Evolutionary conservation across 352 stramenopile genomes (phyloP), one percentile per base, ranked within the genome.

Genomic region (Globisporangium sylvaticum): DNA sequence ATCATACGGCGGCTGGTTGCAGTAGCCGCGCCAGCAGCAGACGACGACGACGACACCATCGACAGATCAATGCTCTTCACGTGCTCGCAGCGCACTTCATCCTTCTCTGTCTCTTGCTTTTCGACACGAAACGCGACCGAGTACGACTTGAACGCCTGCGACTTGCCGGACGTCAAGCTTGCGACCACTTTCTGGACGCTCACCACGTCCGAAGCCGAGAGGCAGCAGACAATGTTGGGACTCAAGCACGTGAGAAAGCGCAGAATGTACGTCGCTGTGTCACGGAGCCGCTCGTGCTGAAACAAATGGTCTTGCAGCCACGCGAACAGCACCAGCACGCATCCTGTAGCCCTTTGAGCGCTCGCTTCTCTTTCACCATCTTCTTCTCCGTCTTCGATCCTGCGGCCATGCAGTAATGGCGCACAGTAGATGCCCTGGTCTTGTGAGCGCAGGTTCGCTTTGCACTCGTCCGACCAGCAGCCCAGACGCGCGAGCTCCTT

Each of bases 191-290:
- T 31, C n/a, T 57, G 34, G 6, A 70, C 48, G 2, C n/a, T 34
- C n/a, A 25, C 42, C 10, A 66, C 18, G 58, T 70, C 65, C 22
- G 37, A 37, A 1, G 34, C 50, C 12, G 65, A 70, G 22, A 70
- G 58, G 31, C 65, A 70, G 42, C 65, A 70, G 25, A 70, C 65
- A 50, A 66, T 25, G 37, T 60, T 62, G 10, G 58, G 42, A 6
- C 65, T 70, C 34, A 70, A 37, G 10, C 46, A 65, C 22, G 65
- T 71, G 68, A 67, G 58, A 46, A 90, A 88, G 9, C 86, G 86
- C 20, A 94, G 62, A 42, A 91, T 74, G 22, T 91, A 92, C 48
- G 86, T 89, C 20, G 83, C 80, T 24, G 80, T 89, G 48, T 87
- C 81, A 1, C 84, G 80, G 20, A 92, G 65, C 18, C 66, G 70